Conservation (phyloP, 176 grass and related monocot genomes). For the Luzula sylvatica region DNA sequence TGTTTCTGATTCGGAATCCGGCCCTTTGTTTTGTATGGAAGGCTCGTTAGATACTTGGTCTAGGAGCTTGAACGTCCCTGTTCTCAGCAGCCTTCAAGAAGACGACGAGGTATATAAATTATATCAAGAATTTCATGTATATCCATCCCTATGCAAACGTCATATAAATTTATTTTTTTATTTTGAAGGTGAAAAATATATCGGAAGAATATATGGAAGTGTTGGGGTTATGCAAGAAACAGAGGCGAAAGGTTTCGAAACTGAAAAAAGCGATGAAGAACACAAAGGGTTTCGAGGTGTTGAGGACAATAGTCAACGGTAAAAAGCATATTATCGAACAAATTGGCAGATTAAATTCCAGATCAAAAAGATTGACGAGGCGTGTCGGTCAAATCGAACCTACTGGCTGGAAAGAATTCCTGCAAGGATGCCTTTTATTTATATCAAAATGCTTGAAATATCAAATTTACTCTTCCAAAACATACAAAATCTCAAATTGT, state of each 20-base stretch:
- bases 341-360: constrained; percentile 70
- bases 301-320: constrained; percentile 70
- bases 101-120: constrained; percentile 51
- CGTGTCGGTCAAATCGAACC: constrained; percentile 94
- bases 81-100: constrained; percentile 83
- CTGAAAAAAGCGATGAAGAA: constrained; percentile 84
- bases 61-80: constrained; percentile 93
- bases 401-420: constrained; percentile 97
- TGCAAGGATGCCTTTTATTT: constrained; percentile 50
- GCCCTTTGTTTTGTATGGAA: constrained; percentile 73
- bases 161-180: constrained; percentile 18
- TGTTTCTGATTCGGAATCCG: constrained; percentile 77
- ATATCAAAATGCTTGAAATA: not conserved
- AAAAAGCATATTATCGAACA: constrained; percentile 87
- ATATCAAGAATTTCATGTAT: not conserved
- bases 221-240: constrained; percentile 62
- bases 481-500: too few species aligned
- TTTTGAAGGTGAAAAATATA: constrained; percentile 52
- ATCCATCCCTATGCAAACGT: not conserved
- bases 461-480: too few species aligned
- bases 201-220: constrained; percentile 62
- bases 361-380: constrained; percentile 47
- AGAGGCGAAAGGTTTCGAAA: constrained; percentile 71
- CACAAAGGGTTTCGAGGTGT: constrained; percentile 80
- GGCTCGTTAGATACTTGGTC: constrained; percentile 98